Conservation (phyloP, 768 basidiomycete genomes). For the Butyriboletus loyo region DNA sequence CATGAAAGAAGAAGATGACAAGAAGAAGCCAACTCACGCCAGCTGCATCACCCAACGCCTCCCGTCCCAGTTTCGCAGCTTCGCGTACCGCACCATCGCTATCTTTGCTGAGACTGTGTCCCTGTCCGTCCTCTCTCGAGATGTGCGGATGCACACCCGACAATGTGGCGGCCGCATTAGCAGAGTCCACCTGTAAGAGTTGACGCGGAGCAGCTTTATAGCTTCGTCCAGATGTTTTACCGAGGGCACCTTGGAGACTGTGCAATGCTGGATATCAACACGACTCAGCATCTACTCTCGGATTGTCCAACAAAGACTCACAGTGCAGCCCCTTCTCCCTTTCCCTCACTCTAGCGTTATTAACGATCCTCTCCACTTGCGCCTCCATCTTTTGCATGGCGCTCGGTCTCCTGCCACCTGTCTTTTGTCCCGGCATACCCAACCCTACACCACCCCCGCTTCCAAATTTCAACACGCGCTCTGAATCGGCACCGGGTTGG, state of each 20-base stretch:
- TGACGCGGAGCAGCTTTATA: slow-evolving; percentile 97
- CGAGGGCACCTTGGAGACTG: slow-evolving; percentile 89
- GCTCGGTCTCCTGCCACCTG: slow-evolving; percentile 66
- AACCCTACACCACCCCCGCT: slow-evolving; percentile 86
- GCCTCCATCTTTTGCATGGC: slow-evolving; percentile 93
- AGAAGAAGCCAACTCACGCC: slow-evolving; percentile 37
- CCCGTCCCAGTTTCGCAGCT: slow-evolving; percentile 71
- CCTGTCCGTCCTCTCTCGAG: slow-evolving; percentile 49
- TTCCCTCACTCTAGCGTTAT: slow-evolving; percentile 81
- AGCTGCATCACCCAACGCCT: slow-evolving; percentile 61
- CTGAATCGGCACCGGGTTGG: slow-evolving; percentile 54
- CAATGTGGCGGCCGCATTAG: slow-evolving; percentile 33
- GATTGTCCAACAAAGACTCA: slow-evolving; percentile 27
- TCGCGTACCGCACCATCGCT: slow-evolving; percentile 64
- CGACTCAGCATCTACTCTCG: neutral
- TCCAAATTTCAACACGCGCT: slow-evolving; percentile 82
- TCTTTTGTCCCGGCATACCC: slow-evolving; percentile 44
- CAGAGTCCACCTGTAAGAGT: slow-evolving; percentile 81
- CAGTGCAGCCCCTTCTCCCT: slow-evolving; percentile 74
- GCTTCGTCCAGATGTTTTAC: slow-evolving; percentile 89
- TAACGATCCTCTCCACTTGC: slow-evolving; percentile 96
- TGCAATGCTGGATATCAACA: slow-evolving; percentile 49
- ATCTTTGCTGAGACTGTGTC: slow-evolving; percentile 22
- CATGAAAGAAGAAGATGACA: neutral
- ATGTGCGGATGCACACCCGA: slow-evolving; percentile 48